Base-by-base conservation (phyloP, 2,329 filamentous ascomycete species). In the Simplicillium aogashimaense region DNA sequence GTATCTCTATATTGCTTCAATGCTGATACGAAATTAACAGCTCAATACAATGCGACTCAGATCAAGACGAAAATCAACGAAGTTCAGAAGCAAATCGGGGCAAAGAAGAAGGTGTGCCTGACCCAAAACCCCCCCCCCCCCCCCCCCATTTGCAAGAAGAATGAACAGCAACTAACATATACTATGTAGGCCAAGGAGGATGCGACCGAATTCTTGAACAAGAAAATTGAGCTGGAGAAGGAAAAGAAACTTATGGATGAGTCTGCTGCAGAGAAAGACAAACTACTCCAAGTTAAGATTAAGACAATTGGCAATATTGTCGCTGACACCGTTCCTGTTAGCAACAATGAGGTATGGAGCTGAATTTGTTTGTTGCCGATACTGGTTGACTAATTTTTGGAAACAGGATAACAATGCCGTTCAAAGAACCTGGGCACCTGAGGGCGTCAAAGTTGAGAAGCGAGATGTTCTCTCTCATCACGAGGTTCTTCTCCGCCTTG, bases 81-180 rank as follows among this genome's bases (percentile, higher is more conserved):
- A 15, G 75, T 87, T 25, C 86, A 94, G 61, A 95, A 94, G 66
- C 79, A 88, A 59, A 94, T 97, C 57, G 87, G 85, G 14, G 69
- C 76, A 54, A 94, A 90, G 72, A 95, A 94, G 70, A 95, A 94
- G 81, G 80, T 78, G 49, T 44, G 53, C 41, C n/a, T n/a, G n/a
- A n/a, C n/a, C n/a, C n/a, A n/a, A n/a, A n/a, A n/a, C n/a, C n/a
- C n/a, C n/a, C n/a, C n/a, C n/a, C n/a, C n/a, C n/a, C n/a, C n/a
- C n/a, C n/a, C n/a, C n/a, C n/a, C n/a, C n/a, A n/a, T n/a, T n/a
- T n/a, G n/a, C n/a, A n/a, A n/a, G n/a, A n/a, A n/a, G n/a, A n/a
- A n/a, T 25, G 20, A 25, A 9, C 20, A 25, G 9, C 20, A 25
- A 9, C 20, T 25, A 25, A 25, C 20, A 25, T 25, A 25, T 18